Percentiles rank a stretch among this genome's conserved stretches.
Evolutionary conservation across 352 stramenopile genomes (phyloP).

Genomic region (Globisporangium barbulae): DNA sequence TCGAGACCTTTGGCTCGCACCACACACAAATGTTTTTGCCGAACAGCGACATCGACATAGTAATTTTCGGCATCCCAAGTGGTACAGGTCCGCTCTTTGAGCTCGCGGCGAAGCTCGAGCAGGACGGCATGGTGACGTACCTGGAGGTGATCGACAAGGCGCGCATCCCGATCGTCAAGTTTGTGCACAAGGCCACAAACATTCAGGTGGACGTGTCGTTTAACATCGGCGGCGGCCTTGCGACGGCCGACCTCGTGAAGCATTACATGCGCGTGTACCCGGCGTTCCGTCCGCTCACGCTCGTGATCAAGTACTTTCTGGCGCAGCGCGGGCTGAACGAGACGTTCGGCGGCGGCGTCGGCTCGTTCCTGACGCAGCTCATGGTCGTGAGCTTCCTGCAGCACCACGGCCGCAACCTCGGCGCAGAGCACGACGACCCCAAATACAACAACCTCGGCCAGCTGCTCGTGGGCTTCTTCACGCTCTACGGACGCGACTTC

Average conservation of each 20-base stretch:
- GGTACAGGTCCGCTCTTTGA: conserved; percentile 57
- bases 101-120: conserved; percentile 47
- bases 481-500: conserved; percentile 92
- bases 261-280: conserved; percentile 91
- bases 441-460: conserved; percentile 90
- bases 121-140: conserved; percentile 82
- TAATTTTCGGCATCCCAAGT: conserved; percentile 73
- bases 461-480: conserved; percentile 94
- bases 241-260: conserved; percentile 87
- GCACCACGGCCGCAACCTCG: conserved; percentile 67
- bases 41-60: conserved; percentile 94
- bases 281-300: conserved; percentile 89
- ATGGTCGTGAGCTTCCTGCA: conserved; percentile 96
- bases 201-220: conserved; percentile 95
- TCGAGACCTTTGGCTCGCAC: conserved; percentile 92
- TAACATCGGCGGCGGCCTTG: conserved; percentile 75
- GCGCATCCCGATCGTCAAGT: conserved; percentile 95
- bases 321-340: conserved; percentile 91
- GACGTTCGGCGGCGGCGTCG: conserved; percentile 93
- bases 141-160: conserved; percentile 95
- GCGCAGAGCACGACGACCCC: conserved; percentile 49
- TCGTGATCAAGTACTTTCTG: conserved; percentile 97
- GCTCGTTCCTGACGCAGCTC: conserved; percentile 92
- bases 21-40: conserved; percentile 91
- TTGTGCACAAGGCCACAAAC: conserved; percentile 85